Conservation (phyloP, 805 yeast species). For the Deakozyma indianensis region DNA sequence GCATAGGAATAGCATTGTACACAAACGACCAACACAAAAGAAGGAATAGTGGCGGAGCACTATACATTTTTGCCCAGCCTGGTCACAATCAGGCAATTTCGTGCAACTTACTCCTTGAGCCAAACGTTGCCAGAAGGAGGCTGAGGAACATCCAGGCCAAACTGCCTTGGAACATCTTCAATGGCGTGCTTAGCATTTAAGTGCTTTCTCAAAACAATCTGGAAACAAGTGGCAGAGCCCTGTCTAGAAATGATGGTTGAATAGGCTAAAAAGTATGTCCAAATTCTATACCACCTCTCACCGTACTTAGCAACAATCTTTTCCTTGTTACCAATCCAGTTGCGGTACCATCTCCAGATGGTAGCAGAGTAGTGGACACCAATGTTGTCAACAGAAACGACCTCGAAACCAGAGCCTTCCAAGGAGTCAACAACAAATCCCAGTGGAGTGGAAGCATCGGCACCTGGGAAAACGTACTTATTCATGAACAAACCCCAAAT, state of each 20-base stretch:
- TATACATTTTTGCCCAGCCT: no score
- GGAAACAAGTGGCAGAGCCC: constrained; percentile 87
- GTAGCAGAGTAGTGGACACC: constrained; percentile 91
- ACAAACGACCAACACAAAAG: no score
- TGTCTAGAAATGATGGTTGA: constrained; percentile 81
- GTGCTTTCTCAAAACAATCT: constrained; percentile 82
- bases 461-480: constrained; percentile 94
- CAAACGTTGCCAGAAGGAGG: constrained; percentile 20
- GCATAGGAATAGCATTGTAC: no score
- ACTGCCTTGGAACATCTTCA: constrained; percentile 65
- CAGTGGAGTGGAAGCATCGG: constrained; percentile 90
- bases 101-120: constrained; percentile 16
- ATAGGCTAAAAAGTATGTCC: constrained; percentile 80
- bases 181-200: constrained; percentile 72
- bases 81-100: no score
- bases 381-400: constrained; percentile 69
- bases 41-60: no score
- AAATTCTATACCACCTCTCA: constrained; percentile 77
- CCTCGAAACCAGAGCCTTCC: constrained; percentile 79
- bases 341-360: constrained; percentile 86
- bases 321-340: constrained; percentile 79
- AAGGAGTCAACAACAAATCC: constrained; percentile 64
- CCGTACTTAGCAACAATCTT: constrained; percentile 70
- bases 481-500: constrained; percentile 94
- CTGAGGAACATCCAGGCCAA: constrained; percentile 41